phyloP scores from a whole-genome alignment of 192 early-diverging fungal genomes.

The Coemansia sp. region DNA sequence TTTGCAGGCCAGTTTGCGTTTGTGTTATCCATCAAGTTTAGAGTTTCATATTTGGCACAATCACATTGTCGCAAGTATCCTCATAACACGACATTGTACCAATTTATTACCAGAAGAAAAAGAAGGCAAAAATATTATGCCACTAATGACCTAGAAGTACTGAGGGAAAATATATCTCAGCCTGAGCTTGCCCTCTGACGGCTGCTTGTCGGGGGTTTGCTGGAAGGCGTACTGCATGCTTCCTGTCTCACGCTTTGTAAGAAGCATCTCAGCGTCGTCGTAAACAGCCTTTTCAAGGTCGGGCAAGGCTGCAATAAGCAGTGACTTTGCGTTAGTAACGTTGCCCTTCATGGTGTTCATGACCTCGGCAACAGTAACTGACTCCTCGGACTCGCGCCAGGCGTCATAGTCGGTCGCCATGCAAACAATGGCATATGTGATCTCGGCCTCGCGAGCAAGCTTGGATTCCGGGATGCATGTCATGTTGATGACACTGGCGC shows the following conservation, averaged over 20 bases:
- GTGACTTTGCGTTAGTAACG: slow-evolving; percentile 74
- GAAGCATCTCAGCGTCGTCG: slow-evolving; percentile 54
- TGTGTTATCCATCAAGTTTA: too few relatives aligned
- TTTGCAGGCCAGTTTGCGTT: too few relatives aligned
- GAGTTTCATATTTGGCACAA: too few relatives aligned
- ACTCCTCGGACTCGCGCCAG: slow-evolving; percentile 77
- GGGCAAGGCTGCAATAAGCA: slow-evolving; percentile 80
- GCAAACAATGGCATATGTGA: slow-evolving; percentile 98
- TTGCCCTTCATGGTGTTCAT: slow-evolving; percentile 90
- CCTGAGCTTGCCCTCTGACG: slow-evolving; percentile 69
- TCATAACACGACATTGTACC: too few relatives aligned
- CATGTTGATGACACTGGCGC: slow-evolving; percentile 98
- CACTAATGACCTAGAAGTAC: slow-evolving; percentile 55
- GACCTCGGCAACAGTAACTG: slow-evolving; percentile 83
- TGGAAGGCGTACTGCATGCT: slow-evolving; percentile 84
- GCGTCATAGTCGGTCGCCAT: slow-evolving; percentile 99
- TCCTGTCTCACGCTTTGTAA: slow-evolving; percentile 68
- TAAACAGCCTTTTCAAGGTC: slow-evolving; percentile 66
- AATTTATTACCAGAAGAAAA: too few relatives aligned
- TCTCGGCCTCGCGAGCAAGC: slow-evolving; percentile 96
- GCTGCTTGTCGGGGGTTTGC: slow-evolving; percentile 75
- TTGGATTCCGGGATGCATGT: slow-evolving; percentile 95
- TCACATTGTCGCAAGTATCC: too few relatives aligned
- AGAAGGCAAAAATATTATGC: not conserved
- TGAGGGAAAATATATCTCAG: slow-evolving; percentile 84